Evolutionary conservation across 148 eudicot genomes (phyloP), one percentile per base, ranked within the genome.

Genomic region (Salicornia ramosissima): DNA sequence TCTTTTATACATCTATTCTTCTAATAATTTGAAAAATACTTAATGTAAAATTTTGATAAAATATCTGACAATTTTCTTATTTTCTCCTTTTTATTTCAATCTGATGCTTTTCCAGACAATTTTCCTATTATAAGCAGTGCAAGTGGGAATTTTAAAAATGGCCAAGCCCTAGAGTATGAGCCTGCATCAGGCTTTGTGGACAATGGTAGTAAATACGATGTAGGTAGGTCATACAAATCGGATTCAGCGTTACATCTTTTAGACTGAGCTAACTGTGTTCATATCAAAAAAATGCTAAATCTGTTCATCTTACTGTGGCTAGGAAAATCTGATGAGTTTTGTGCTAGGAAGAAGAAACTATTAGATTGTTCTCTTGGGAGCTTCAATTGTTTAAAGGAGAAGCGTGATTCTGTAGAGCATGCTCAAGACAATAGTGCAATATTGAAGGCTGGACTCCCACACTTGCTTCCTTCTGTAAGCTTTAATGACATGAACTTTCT

Each of bases 91-190:
- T 42, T 26, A 18, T 67, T 56, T 39, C 33, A 22, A 19, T 75
- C 52, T 61, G 51, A 16, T 55, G 15, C 63, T 59, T 39, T 25
- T 56, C 42, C 78, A 83, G 89, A 86, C 53, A 34, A 74, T 66
- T 57, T 79, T 67, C 78, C 87, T 29, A 26, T 59, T 39, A 21
- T 50, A 36, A 49, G 61, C 28, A 60, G 56, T 53, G 46, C 52
- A 33, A 26, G 54, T 57, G 70, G 77, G 22, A 79, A 76, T 55
- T 52, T 68, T 49, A 79, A 80, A 67, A 77, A 58, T 52, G 83
- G 86, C 52, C 84, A 84, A 80, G 70, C 77, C 34, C 74, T 75
- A 42, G 92, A 86, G 26, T 85, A 75, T 72, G 89, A 84, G 74
- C 64, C 87, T 34, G 80, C 84, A 60, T 85, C 91, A 34, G 49